Conservation (phyloP, 2,329 filamentous ascomycete species). For the Botrytis squamosa region DNA sequence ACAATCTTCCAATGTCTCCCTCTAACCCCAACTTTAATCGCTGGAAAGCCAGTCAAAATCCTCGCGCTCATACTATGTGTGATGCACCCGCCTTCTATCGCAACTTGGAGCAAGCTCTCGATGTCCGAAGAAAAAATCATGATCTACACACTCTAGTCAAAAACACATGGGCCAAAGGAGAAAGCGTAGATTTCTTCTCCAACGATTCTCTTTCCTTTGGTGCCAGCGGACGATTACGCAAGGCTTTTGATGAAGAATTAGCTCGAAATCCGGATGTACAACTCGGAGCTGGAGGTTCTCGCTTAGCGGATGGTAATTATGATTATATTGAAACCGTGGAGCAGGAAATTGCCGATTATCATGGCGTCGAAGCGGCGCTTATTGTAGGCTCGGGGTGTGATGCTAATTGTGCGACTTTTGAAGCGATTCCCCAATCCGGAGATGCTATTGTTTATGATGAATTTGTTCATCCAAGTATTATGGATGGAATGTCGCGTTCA, state of each 20-base stretch:
- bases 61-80: not conserved
- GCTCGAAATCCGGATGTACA: not conserved
- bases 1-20: not conserved
- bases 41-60: not conserved
- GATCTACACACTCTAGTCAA: not conserved
- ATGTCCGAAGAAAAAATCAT: not conserved
- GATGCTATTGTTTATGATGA: slow-evolving; percentile 8
- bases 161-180: not conserved
- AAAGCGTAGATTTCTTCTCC: not conserved
- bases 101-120: not conserved
- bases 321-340: not conserved
- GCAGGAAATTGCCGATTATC: not conserved
- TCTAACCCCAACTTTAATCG: not conserved
- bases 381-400: not conserved
- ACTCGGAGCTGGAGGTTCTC: not conserved
- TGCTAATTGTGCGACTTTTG: not conserved
- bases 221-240: not conserved
- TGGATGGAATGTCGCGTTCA: not conserved
- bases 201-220: not conserved
- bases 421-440: not conserved
- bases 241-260: not conserved
- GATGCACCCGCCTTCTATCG: not conserved
- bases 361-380: not conserved
- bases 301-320: not conserved
- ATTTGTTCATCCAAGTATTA: not conserved